Evolutionary conservation across 2,329 filamentous ascomycete species (phyloP).

Genomic region (Pseudophaeomoniella oleicola): DNA sequence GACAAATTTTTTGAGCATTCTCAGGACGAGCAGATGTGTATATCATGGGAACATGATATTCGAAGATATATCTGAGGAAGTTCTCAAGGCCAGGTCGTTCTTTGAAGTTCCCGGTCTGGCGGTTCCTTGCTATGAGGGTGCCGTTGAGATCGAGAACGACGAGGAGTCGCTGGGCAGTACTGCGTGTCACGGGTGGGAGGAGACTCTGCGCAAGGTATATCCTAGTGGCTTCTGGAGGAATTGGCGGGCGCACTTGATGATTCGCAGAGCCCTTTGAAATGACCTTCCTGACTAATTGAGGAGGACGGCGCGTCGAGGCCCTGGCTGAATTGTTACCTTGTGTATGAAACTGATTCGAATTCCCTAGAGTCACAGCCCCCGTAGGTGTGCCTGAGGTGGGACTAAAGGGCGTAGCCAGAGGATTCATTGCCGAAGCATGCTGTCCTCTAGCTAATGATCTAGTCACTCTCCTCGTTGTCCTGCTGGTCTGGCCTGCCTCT

Average conservation of each 20-base stretch:
- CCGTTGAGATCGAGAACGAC: conserved; percentile 89
- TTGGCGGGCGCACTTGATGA: background rate
- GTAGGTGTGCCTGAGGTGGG: background rate
- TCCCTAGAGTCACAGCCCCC: background rate
- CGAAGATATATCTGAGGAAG: conserved; percentile 63
- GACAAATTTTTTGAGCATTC: conserved; percentile 58
- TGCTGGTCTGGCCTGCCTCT: background rate
- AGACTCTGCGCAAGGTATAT: conserved; percentile 46
- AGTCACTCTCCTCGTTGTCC: background rate
- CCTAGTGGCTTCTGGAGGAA: conserved; percentile 38
- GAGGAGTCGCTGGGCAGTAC: conserved; percentile 49
- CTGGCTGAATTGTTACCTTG: no score
- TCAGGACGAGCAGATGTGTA: conserved; percentile 74
- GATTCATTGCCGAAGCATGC: background rate
- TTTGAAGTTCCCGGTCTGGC: conserved; percentile 40
- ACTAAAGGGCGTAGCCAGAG: background rate
- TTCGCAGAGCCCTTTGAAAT: no score
- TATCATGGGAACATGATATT: conserved; percentile 65
- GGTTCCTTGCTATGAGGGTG: conserved; percentile 63
- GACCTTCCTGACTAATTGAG: no score
- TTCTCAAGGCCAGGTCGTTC: conserved; percentile 50
- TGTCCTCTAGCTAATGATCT: background rate
- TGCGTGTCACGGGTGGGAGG: conserved; percentile 25
- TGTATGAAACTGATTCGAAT: no score
- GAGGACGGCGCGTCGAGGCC: no score